Base-by-base conservation (phyloP, 257 asterid genomes). In the Avicennia marina region DNA sequence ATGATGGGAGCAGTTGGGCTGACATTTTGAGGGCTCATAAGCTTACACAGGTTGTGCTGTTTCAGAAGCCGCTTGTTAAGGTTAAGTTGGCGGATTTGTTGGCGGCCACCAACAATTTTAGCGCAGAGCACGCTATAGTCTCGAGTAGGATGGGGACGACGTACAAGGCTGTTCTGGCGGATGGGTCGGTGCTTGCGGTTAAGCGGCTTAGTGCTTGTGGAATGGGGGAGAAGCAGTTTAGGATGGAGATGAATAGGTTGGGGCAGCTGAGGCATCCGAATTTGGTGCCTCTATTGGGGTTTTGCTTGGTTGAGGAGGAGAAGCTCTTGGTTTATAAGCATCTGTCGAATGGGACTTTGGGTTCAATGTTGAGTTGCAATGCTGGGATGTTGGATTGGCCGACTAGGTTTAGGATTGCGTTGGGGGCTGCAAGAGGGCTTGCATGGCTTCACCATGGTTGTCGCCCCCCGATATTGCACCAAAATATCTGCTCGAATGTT, bases 381-480 rank as follows among this genome's bases (percentile, higher is more conserved):
- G 73, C 78, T 2, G 42, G 63, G 7, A 74, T 33, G 8, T 46
- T 91, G 75, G 98, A 91, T 80, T 91, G 98, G 98, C 73, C 69
- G 20, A 76, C 85, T 8, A 72, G 96, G 82, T 88, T 88, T 63
- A 81, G 77, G 67, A 85, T 91, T 41, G 95, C 86, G 2, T 64
- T 87, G 41, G 98, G 96, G 20, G 89, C 93, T 44, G 84, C 96
- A 1, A 71, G 96, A 68, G 98, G 98, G 20, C 83, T 88, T 49
- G 95, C 95, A 40, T 88, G 96, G 98, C 95, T 91, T 63, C 98
- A 91, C 66, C 96, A 91, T 52, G 98, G 98, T 16, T 83, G 94
- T 32, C 81, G 78, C 58, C 98, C 96, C 21, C 94, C 95, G 2
- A 85, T 91, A 44, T 13, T 85, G 75, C 98, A 91, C 60, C 96